Evolutionary conservation across 2,329 filamentous ascomycete genomes (phyloP).

Genomic region (Aspergillus uvarum): DNA sequence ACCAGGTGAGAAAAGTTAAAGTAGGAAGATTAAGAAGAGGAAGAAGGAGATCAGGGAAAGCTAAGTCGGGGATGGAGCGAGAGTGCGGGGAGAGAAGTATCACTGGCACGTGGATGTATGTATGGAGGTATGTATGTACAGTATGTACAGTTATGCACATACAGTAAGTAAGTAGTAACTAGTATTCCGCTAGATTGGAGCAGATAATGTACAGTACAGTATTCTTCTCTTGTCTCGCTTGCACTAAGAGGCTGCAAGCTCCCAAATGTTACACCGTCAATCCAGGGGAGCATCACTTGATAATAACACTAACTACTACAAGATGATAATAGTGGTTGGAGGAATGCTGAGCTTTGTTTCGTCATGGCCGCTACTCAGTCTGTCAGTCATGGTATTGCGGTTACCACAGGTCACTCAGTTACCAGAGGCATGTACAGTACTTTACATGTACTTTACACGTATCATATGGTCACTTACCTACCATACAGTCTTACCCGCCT

Average conservation of each 20-base stretch:
- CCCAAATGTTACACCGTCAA: too few species aligned
- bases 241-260: too few species aligned
- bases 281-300: too few species aligned
- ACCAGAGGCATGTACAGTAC: background rate
- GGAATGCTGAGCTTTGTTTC: background rate
- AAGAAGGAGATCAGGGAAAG: background rate
- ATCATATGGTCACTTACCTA: background rate
- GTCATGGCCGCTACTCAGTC: background rate
- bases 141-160: too few species aligned
- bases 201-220: too few species aligned
- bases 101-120: background rate
- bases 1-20: background rate
- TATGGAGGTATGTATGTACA: too few species aligned
- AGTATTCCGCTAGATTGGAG: too few species aligned
- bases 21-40: background rate
- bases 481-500: background rate
- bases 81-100: background rate
- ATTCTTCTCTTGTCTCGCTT: too few species aligned
- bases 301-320: background rate
- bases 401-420: background rate
- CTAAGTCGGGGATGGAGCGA: background rate
- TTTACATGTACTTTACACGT: background rate
- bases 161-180: too few species aligned
- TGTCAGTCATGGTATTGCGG: background rate
- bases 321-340: background rate